Evolutionary conservation across 1,284 basidiomycete species (phyloP).

Genomic region (Malassezia cuniculi): DNA sequence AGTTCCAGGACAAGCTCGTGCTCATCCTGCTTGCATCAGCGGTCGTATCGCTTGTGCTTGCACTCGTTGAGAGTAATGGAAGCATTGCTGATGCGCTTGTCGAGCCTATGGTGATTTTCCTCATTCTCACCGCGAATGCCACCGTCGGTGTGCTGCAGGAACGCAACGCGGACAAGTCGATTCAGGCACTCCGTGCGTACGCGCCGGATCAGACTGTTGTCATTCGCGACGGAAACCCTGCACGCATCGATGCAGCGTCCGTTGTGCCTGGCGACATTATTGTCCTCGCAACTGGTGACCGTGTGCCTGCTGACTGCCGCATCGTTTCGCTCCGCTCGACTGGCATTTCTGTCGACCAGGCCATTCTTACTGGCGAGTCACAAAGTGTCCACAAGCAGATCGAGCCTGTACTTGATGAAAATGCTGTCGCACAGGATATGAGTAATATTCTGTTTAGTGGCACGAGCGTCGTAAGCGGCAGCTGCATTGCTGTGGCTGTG

Average conservation of each 20-base stretch:
- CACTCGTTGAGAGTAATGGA: conserved; percentile 34
- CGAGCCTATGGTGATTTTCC: conserved; percentile 42
- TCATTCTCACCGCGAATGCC: conserved; percentile 43
- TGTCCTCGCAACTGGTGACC: conserved; percentile 39
- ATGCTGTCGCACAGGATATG: conserved; percentile 44
- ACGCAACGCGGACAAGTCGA: conserved; percentile 42
- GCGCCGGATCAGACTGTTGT: conserved; percentile 36
- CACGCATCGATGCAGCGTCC: conserved; percentile 25
- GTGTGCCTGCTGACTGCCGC: conserved; percentile 41
- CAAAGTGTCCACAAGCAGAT: conserved; percentile 36
- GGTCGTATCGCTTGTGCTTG: conserved; percentile 40
- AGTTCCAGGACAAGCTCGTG: conserved; percentile 56
- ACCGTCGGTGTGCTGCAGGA: conserved; percentile 44
- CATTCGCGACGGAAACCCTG: conserved; percentile 25
- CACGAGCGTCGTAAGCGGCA: conserved; percentile 37
- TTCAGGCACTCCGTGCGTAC: conserved; percentile 42
- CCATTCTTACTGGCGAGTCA: conserved; percentile 43
- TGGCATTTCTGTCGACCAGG: conserved; percentile 40
- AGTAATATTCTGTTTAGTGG: conserved; percentile 43
- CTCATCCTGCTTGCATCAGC: conserved; percentile 42
- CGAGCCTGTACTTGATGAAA: conserved; percentile 22
- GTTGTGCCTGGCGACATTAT: conserved; percentile 43
- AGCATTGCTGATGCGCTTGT: conserved; percentile 39
- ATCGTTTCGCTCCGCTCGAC: conserved; percentile 36
- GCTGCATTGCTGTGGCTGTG: conserved; percentile 33